Conservation (phyloP, 352 stramenopile genomes). For the Phytophthora colocasiae region DNA sequence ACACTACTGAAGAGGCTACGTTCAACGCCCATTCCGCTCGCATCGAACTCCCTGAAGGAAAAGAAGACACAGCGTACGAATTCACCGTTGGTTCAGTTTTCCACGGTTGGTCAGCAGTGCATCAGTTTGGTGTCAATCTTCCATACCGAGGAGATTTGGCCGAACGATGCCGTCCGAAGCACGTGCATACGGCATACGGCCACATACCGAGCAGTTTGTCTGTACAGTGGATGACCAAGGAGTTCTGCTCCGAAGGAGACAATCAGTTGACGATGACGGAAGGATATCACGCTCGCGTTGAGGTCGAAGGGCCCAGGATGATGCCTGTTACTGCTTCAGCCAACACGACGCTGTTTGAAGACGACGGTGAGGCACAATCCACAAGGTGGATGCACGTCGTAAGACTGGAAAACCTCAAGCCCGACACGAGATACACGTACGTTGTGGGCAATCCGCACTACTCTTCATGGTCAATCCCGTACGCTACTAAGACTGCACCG, state of each 20-base stretch:
- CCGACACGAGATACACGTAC: constrained; percentile 80
- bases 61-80: constrained; percentile 47
- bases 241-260: constrained; percentile 49
- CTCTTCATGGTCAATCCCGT: constrained; percentile 76
- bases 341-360: constrained; percentile 68
- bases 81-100: constrained; percentile 81
- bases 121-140: constrained; percentile 61
- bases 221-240: constrained; percentile 83
- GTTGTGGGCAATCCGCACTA: constrained; percentile 76
- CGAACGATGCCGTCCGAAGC: constrained; percentile 71
- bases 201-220: constrained; percentile 58
- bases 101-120: constrained; percentile 78
- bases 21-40: constrained; percentile 69
- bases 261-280: constrained; percentile 66
- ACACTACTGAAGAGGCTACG: constrained; percentile 53
- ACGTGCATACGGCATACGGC: constrained; percentile 83
- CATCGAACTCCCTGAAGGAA: constrained; percentile 38
- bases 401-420: constrained; percentile 59
- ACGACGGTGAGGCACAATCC: constrained; percentile 58
- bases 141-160: constrained; percentile 47
- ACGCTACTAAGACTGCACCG: constrained; percentile 72
- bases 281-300: constrained; percentile 57
- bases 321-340: constrained; percentile 50
- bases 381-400: constrained; percentile 74
- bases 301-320: constrained; percentile 25